These are phyloP conservation scores for Maudiozyma humilis DNA, from an alignment of 1,139 yeast genomes.

Conservation along the genomic window DNA sequence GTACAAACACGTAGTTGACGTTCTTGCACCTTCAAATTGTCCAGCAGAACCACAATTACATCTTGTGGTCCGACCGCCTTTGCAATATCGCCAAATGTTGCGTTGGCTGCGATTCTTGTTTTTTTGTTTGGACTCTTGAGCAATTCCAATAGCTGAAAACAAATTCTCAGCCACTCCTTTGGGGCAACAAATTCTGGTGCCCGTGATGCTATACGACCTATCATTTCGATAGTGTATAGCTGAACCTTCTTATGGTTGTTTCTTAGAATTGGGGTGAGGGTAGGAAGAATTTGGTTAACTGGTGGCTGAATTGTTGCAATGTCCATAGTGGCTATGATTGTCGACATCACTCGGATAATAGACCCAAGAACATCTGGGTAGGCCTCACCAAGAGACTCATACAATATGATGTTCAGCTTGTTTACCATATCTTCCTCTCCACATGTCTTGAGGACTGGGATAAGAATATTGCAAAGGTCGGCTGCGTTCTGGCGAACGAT, in stretches of 20 bases:
- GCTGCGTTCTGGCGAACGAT: slow-evolving; percentile 82
- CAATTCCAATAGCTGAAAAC: slow-evolving; percentile 85
- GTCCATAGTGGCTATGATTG: slow-evolving; percentile 46
- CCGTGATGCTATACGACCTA: slow-evolving; percentile 74
- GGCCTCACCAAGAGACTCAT: slow-evolving; percentile 90
- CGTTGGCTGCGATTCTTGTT: slow-evolving; percentile 78
- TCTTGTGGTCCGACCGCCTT: slow-evolving; percentile 95
- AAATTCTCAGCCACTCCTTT: slow-evolving; percentile 95
- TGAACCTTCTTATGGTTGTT: slow-evolving; percentile 91
- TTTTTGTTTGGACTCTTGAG: slow-evolving; percentile 75
- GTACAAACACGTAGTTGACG: slow-evolving; percentile 95
- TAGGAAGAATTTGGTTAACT: slow-evolving; percentile 71
- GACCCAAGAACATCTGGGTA: slow-evolving; percentile 92
- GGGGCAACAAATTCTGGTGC: slow-evolving; percentile 87
- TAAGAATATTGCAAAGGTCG: slow-evolving; percentile 59
- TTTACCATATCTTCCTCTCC: slow-evolving; percentile 55
- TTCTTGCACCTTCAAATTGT: slow-evolving; percentile 84
- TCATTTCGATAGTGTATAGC: slow-evolving; percentile 68
- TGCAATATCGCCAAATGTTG: slow-evolving; percentile 86
- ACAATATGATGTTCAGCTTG: slow-evolving; percentile 66
- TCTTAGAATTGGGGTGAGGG: slow-evolving; percentile 83
- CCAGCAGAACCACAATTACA: slow-evolving; percentile 74
- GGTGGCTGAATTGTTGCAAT: slow-evolving; percentile 53
- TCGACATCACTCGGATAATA: slow-evolving; percentile 59
- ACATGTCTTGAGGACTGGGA: slow-evolving; percentile 62